These are phyloP conservation scores for Leccinum sublutescens DNA, from an alignment of 768 basidiomycete genomes.

Conservation along the genomic window DNA sequence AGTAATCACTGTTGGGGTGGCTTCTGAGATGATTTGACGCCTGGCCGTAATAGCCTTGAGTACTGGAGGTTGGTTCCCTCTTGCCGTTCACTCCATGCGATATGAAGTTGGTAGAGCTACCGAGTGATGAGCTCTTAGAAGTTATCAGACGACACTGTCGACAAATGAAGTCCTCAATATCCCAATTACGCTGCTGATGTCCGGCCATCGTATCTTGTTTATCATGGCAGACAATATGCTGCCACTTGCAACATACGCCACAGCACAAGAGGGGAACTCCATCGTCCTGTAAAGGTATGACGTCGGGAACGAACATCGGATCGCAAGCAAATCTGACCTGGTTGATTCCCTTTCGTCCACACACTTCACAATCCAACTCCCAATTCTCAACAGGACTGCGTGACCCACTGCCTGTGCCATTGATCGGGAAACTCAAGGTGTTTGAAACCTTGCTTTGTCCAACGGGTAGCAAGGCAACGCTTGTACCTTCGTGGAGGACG, in stretches of 20 bases:
- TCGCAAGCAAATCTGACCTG: conserved; percentile 46
- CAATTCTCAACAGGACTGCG: conserved; percentile 67
- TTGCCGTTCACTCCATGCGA: conserved; percentile 8
- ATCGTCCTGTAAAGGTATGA: conserved; percentile 58
- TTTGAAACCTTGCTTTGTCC: conserved; percentile 9
- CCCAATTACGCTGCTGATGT: conserved; percentile 75
- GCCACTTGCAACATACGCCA: conserved; percentile 81
- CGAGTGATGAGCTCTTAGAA: conserved; percentile 11
- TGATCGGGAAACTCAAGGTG: conserved; percentile 8
- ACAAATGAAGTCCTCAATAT: conserved; percentile 80
- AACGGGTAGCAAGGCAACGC: background rate
- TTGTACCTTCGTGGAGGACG: conserved; percentile 1
- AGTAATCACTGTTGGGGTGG: conserved; percentile 15
- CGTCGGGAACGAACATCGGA: conserved; percentile 1
- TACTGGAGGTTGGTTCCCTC: conserved; percentile 10
- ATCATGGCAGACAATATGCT: conserved; percentile 87
- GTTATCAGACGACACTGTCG: conserved; percentile 44
- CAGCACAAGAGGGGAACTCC: conserved; percentile 79
- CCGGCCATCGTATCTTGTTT: conserved; percentile 62
- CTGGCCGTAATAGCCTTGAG: conserved; percentile 13
- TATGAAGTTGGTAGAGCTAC: conserved; percentile 3
- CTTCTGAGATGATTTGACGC: conserved; percentile 18
- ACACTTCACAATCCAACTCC: conserved; percentile 89
- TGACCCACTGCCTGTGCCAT: conserved; percentile 42
- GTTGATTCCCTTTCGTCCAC: conserved; percentile 68